phyloP scores from a whole-genome alignment of 2,329 filamentous ascomycete genomes.

The Colletotrichum sp. region DNA sequence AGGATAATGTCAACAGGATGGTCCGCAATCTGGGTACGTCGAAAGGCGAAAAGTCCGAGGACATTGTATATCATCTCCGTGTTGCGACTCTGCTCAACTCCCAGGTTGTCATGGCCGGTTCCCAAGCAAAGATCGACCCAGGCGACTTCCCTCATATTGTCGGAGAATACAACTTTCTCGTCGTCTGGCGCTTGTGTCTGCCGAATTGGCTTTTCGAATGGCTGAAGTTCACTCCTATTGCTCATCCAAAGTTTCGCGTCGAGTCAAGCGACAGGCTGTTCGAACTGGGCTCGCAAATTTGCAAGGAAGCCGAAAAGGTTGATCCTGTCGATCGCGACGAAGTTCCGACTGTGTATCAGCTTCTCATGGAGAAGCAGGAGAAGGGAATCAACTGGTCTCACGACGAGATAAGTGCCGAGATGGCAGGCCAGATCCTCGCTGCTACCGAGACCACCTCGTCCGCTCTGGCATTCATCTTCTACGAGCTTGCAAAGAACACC shows the following conservation, averaged over 20 bases:
- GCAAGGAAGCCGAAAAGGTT: background rate
- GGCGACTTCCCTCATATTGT: conserved; percentile 19
- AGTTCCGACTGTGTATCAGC: conserved; percentile 8
- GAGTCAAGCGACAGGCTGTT: conserved; percentile 20
- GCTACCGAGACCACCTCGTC: conserved; percentile 24
- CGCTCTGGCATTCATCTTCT: conserved; percentile 23
- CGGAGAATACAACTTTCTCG: conserved; percentile 24
- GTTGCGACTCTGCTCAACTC: background rate
- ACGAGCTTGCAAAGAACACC: conserved; percentile 17
- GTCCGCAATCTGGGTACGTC: background rate
- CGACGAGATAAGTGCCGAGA: conserved; percentile 22
- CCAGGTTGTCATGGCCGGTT: background rate
- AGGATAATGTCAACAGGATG: background rate
- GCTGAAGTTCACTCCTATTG: conserved; percentile 18
- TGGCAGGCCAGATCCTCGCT: conserved; percentile 23
- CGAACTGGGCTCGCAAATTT: conserved; percentile 9
- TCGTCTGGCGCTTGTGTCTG: conserved; percentile 22
- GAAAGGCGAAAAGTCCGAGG: background rate
- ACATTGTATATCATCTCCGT: background rate
- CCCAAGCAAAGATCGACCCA: background rate
- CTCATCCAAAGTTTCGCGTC: conserved; percentile 15
- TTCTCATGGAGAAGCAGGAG: conserved; percentile 11
- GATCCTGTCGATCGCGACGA: background rate
- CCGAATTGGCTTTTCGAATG: conserved; percentile 21
- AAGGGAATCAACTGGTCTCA: background rate